Base-by-base conservation (phyloP, 768 basidiomycete genomes). In the Amanita subjunquillea region DNA sequence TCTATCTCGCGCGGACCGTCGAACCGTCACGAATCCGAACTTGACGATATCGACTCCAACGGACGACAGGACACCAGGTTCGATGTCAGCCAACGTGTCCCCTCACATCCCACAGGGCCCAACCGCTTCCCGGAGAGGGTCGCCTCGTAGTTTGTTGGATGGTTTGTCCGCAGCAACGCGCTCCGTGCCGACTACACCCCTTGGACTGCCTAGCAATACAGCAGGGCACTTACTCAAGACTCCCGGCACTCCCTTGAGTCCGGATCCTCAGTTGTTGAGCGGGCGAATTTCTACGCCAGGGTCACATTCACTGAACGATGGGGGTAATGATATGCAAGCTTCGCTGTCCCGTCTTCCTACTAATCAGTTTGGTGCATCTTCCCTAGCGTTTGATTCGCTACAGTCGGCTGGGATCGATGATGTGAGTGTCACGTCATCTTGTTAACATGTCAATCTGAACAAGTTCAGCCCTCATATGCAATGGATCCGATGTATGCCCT, bases 141-240 rank as follows among this genome's bases (percentile, higher is more conserved):
- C 89, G 13, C 88, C 89, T 30, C 81, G 80, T 10, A 77, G 77
- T 49, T 63, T 80, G 15, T 66, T 84, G 20, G 87, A 90, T 50
- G 72, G 70, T 49, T 65, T 87, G 50, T 76, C 76, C 34, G 69
- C 72, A 34, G 74, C 82, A 30, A 79, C 85, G 30, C 84, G 88
- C 53, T 91, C 89, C 38, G 89, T 91, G 20, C 89, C 89, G 45
- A 87, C 86, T 1, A 91, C 89, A 3, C 89, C 89, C 20, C 66
- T 89, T 6, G 79, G 77, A 8, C 67, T 83, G n/a, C 58, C 79
- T 12, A 74, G 72, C 41, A 29, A 13, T 30, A 72, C 72, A 39
- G 66, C 67, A 4, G 60, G 70, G 9, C 75, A 77, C 62, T 65
- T 85, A 41, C 61, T 82, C 56, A 87, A 85, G 69, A 76, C 82